Base-by-base conservation (phyloP, 306 rosid species). In the Hippophae gyantsensis region DNA sequence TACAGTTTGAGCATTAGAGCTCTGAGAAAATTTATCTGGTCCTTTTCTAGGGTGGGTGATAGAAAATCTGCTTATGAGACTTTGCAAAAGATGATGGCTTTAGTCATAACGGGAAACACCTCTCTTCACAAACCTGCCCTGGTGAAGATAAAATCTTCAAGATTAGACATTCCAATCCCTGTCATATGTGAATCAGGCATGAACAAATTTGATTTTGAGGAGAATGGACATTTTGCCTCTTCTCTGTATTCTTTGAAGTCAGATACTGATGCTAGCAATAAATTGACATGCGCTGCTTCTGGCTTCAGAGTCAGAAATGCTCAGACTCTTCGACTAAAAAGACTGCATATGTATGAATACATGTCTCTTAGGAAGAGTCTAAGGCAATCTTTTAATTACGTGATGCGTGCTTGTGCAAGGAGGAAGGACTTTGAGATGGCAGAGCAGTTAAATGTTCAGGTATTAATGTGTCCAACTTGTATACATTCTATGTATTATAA, bases 111-210 rank as follows among this genome's bases (percentile, higher is more conserved):
- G 58, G 87, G 75, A 67, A 72, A 64, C 61, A 62, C 66, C 44
- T 67, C 63, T 57, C 40, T 73, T 65, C 50, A 51, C 66, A 61
- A 60, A 65, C 63, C 66, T 27, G 44, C 61, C 55, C 40, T 69
- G 66, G 81, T 84, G 69, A 80, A 71, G 79, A 52, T 71, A 42
- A 52, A 43, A 75, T 68, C 78, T 62, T 74, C 81, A 65, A 73
- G 80, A 80, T 64, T 84, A 62, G 94, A 82, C 78, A 82, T 86
- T 62, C 97, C 95, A 48, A 58, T 86, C 57, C 97, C 89, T 67
- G 71, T 73, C 71, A 82, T 69, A 23, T 46, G 67, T 38, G 76
- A 76, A 64, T 48, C 65, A 56, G 64, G 72, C 57, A 60, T 63
- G 61, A 38, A 63, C 42, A 66, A 76, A 38, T 66, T 74, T 68